Evolutionary conservation across 371 early-diverging fungal species (phyloP).

Genomic region (Paraphysoderma sedebokerense): DNA sequence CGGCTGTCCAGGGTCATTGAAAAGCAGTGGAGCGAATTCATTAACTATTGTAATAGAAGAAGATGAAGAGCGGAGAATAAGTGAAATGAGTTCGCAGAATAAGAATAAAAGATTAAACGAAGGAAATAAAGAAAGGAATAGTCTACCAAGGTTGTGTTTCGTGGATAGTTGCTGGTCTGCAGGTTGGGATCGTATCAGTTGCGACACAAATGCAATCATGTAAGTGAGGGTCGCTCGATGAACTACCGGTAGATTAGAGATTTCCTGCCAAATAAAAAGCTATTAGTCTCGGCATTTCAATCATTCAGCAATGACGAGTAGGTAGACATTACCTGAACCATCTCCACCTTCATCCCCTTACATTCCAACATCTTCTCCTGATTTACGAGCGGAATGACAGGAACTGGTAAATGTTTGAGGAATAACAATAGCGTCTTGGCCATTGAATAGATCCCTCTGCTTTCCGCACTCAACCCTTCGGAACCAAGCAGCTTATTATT

Average conservation of each 20-base stretch:
- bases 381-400: slow-evolving; percentile 45
- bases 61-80: too few relatives aligned
- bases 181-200: too few relatives aligned
- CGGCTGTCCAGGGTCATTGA: too few relatives aligned
- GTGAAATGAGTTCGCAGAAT: too few relatives aligned
- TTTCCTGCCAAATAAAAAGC: background rate
- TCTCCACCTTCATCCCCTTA: background rate
- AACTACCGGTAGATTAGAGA: background rate
- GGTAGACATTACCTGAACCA: background rate
- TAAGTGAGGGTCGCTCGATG: background rate
- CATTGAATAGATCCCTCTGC: slow-evolving; percentile 55
- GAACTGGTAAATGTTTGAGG: slow-evolving; percentile 50
- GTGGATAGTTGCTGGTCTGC: too few relatives aligned
- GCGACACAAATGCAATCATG: too few relatives aligned
- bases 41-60: too few relatives aligned
- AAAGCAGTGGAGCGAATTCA: too few relatives aligned
- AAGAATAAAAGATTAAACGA: too few relatives aligned
- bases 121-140: too few relatives aligned
- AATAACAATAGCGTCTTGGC: slow-evolving; percentile 53
- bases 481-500: slow-evolving; percentile 4
- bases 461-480: slow-evolving; percentile 7
- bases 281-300: too few relatives aligned
- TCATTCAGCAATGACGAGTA: background rate
- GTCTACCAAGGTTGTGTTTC: too few relatives aligned
- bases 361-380: slow-evolving; percentile 46